These are phyloP conservation scores for Pelagophyceae sp. DNA, from an alignment of 352 stramenopile species.

Conservation along the genomic window DNA sequence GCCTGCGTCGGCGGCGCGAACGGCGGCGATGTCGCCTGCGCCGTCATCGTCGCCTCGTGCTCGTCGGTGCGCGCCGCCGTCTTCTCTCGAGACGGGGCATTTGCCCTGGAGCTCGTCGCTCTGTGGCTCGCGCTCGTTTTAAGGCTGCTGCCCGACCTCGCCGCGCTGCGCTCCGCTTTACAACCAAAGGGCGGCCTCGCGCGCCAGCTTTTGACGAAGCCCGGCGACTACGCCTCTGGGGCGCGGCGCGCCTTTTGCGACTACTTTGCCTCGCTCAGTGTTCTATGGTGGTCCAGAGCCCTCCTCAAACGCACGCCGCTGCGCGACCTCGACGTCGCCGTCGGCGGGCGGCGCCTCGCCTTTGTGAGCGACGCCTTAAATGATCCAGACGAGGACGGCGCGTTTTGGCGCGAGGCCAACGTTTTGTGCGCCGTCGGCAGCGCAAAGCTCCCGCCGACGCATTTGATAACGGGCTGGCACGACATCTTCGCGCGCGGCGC, in stretches of 20 bases:
- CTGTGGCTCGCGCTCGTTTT: slow-evolving; percentile 24
- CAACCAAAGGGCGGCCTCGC: slow-evolving; percentile 8
- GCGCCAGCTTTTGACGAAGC: not conserved
- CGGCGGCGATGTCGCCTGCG: slow-evolving; percentile 13
- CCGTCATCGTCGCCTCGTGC: slow-evolving; percentile 20
- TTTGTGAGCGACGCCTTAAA: slow-evolving; percentile 21
- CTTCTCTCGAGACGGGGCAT: slow-evolving; percentile 11
- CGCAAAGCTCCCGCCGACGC: slow-evolving; percentile 3
- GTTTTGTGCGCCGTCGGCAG: slow-evolving; percentile 19
- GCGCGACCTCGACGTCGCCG: not conserved
- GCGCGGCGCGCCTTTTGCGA: too few relatives aligned
- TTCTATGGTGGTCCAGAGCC: not conserved
- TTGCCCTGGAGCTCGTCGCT: slow-evolving; percentile 21
- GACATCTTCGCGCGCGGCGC: slow-evolving; percentile 23
- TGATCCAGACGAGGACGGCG: slow-evolving; percentile 12
- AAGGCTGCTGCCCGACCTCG: slow-evolving; percentile 17
- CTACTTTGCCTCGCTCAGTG: not conserved
- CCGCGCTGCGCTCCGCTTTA: slow-evolving; percentile 7
- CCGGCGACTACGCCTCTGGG: too few relatives aligned
- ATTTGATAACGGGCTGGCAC: slow-evolving; percentile 24
- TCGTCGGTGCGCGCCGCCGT: slow-evolving; percentile 2
- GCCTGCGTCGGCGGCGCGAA: slow-evolving; percentile 7
- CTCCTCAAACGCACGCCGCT: not conserved
- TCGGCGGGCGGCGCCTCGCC: not conserved
- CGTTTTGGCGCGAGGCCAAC: slow-evolving; percentile 24